Evolutionary conservation across 1,139 yeast genomes (phyloP), one percentile per base, ranked within the genome.

Genomic region (Pichia sp.): DNA sequence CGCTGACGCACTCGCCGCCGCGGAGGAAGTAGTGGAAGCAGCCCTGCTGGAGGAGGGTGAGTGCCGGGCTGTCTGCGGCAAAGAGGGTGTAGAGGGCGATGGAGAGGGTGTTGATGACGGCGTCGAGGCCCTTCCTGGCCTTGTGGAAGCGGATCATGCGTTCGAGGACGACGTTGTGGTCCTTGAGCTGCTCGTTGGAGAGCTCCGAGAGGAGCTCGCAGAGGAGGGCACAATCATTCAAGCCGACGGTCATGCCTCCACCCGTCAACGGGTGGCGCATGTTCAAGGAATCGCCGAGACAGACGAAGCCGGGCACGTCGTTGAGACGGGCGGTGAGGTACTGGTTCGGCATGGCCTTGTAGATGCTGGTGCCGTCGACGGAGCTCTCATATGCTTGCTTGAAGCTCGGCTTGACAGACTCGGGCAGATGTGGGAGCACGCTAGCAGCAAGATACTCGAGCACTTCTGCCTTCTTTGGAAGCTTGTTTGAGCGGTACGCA

Each of bases 211-310:
- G 73, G 42, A 85, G 71, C 60, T 77, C 78, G 29, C 87, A 79
- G 63, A 87, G 73, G 57, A 87, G 69, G 17, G 78, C 90, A 6
- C 92, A 93, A 68, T 93, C 99, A 67, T 84, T 87, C 59, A 95
- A 76, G 0, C 97, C 98, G 47, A 93, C 99, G 10, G 98, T 92
- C 99, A 93, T 93, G 58, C 99, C 99, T 57, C 99, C 99, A 49
- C 99, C 99, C 1, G 99, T 93, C 60, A 93, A 78, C 20, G 99
- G 99, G 70, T 93, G 99, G 68, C 99, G 81, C 97, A 93, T 93
- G 70, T 93, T 93, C 66, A 92, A 78, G 2, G 99, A 90, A 69
- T 93, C 99, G 45, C 99, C 99, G 49, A 93, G 70, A 63, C 93
- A 78, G 47, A 93, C 76, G 53, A 91, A 74, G n/a, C 99, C 99